Evolutionary conservation across 2,329 filamentous ascomycete genomes (phyloP).

Genomic region (Penicillium sp.): DNA sequence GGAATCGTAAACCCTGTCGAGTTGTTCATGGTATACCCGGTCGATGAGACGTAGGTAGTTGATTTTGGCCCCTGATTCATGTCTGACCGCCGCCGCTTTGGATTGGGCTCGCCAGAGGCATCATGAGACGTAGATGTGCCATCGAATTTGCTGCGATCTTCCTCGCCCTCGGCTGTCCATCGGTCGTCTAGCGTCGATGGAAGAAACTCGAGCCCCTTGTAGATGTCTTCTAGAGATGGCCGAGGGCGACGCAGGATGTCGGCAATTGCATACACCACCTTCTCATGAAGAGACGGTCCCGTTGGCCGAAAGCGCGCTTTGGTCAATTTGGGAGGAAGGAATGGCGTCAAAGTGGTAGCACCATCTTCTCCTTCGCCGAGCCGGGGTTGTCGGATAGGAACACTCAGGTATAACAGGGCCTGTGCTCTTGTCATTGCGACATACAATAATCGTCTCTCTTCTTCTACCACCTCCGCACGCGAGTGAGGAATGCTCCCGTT

Average conservation of each 20-base stretch:
- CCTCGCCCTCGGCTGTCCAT: slow-evolving; percentile 64
- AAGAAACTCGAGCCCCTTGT: slow-evolving; percentile 42
- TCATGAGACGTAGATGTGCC: slow-evolving; percentile 17
- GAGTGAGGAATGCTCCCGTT: slow-evolving; percentile 88
- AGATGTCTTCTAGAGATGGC: slow-evolving; percentile 57
- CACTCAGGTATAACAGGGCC: slow-evolving; percentile 79
- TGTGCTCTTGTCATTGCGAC: slow-evolving; percentile 96
- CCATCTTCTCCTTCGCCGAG: slow-evolving; percentile 48
- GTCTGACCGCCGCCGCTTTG: slow-evolving; percentile 32
- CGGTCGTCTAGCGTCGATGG: slow-evolving; percentile 62
- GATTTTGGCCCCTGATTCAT: slow-evolving; percentile 20
- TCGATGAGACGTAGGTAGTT: slow-evolving; percentile 38
- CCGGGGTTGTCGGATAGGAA: slow-evolving; percentile 66
- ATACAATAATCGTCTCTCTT: slow-evolving; percentile 85
- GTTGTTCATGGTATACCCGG: slow-evolving; percentile 62
- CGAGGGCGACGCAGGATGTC: slow-evolving; percentile 66
- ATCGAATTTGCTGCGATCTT: slow-evolving; percentile 41
- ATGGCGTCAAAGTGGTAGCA: slow-evolving; percentile 67
- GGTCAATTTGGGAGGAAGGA: slow-evolving; percentile 60
- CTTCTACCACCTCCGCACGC: slow-evolving; percentile 77
- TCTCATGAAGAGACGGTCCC: slow-evolving; percentile 67
- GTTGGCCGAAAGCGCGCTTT: slow-evolving; percentile 55
- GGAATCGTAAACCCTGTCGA: slow-evolving; percentile 37
- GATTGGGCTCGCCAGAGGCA: slow-evolving; percentile 22
- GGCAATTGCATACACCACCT: slow-evolving; percentile 64